Percentiles rank a stretch among this genome's conserved stretches.
Evolutionary conservation across 352 stramenopile genomes (phyloP).

Genomic region (Phytophthora quininea): DNA sequence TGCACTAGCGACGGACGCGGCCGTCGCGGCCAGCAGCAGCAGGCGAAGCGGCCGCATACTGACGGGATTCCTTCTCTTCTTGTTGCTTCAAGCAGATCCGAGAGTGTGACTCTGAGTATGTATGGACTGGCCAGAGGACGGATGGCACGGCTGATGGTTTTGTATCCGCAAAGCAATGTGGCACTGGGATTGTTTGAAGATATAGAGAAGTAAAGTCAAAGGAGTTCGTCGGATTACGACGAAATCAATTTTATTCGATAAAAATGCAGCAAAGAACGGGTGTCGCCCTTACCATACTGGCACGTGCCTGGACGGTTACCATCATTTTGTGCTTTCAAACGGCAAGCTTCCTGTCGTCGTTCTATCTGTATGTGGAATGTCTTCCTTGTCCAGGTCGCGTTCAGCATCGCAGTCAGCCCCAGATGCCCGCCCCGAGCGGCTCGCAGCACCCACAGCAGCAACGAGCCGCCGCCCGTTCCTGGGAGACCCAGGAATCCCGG

Average conservation of each 20-base stretch:
- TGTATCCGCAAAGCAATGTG: no score
- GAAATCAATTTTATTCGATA: neutral
- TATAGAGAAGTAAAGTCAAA: neutral
- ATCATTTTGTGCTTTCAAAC: neutral
- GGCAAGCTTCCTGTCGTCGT: neutral
- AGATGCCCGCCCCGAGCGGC: constrained; percentile 21
- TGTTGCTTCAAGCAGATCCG: constrained; percentile 40
- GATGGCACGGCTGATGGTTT: constrained; percentile 7
- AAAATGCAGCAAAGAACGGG: neutral
- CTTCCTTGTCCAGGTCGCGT: constrained; percentile 12
- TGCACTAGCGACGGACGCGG: constrained; percentile 22
- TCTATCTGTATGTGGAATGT: neutral
- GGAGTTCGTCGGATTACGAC: neutral
- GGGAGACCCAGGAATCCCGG: constrained; percentile 29
- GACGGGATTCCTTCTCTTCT: constrained; percentile 4
- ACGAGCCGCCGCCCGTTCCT: constrained; percentile 33
- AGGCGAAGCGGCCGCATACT: constrained; percentile 22
- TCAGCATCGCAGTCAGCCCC: constrained; percentile 20
- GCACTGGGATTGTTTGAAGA: neutral
- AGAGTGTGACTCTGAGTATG: constrained; percentile 14
- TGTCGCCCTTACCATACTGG: neutral
- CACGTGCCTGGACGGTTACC: neutral
- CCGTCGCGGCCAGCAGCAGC: constrained; percentile 34
- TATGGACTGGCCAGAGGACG: constrained; percentile 2
- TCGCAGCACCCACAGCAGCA: constrained; percentile 35